Conservation (phyloP, 2,329 filamentous ascomycete genomes). For the Arthrinium phaeospermum region DNA sequence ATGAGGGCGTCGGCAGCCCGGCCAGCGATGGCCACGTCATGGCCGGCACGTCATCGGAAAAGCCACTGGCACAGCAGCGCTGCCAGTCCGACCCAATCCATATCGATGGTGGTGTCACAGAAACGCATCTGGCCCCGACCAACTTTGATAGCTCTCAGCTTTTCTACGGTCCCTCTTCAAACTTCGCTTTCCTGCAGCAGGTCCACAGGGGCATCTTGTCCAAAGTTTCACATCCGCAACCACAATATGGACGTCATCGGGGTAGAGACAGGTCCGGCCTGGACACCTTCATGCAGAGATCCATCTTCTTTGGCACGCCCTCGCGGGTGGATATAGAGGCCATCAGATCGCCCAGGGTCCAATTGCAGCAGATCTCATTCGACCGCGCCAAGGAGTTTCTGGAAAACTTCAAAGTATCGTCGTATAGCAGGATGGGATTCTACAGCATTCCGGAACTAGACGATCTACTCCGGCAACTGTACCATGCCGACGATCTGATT, state of each 20-base stretch:
- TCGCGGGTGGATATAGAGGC: slow-evolving; percentile 27
- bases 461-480: slow-evolving; percentile 29
- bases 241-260: slow-evolving; percentile 25
- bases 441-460: slow-evolving; percentile 31
- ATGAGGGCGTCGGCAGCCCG: background rate
- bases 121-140: slow-evolving; percentile 29
- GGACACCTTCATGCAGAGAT: slow-evolving; percentile 38
- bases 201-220: slow-evolving; percentile 36
- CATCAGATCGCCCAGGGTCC: slow-evolving; percentile 18
- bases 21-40: slow-evolving; percentile 12
- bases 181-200: slow-evolving; percentile 39
- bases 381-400: slow-evolving; percentile 28
- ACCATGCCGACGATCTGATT: slow-evolving; percentile 23
- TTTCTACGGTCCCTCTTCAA: slow-evolving; percentile 37
- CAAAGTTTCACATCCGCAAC: slow-evolving; percentile 14
- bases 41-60: background rate
- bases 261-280: slow-evolving; percentile 34
- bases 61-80: background rate
- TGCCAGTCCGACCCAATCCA: slow-evolving; percentile 5
- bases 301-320: slow-evolving; percentile 39
- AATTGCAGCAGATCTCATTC: slow-evolving; percentile 23
- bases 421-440: slow-evolving; percentile 29
- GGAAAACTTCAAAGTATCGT: slow-evolving; percentile 27
- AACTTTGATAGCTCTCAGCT: slow-evolving; percentile 34
- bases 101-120: slow-evolving; percentile 31